phyloP scores from a whole-genome alignment of 2,329 filamentous ascomycete genomes.

The Aspergillaceae sp. region DNA sequence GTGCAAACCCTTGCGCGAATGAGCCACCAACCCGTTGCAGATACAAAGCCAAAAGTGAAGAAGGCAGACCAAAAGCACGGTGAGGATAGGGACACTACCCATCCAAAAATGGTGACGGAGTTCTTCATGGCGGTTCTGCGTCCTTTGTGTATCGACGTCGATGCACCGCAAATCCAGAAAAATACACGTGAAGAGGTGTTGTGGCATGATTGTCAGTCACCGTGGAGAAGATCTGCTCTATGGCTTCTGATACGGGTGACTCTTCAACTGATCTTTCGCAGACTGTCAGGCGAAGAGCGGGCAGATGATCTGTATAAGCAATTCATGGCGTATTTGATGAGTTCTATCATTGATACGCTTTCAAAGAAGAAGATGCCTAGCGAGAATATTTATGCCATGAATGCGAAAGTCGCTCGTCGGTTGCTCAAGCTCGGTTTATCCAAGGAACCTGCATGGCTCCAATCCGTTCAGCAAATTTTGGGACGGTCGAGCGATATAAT shows the following conservation, averaged over 20 bases:
- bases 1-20: slow-evolving; percentile 28
- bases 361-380: slow-evolving; percentile 14
- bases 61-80: slow-evolving; percentile 32
- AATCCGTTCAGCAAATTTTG: slow-evolving; percentile 5
- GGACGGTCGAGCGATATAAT: slow-evolving; percentile 2
- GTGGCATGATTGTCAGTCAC: slow-evolving; percentile 26
- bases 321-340: slow-evolving; percentile 43
- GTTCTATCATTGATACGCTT: slow-evolving; percentile 22
- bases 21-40: slow-evolving; percentile 25
- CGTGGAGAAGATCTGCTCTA: slow-evolving; percentile 46
- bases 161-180: slow-evolving; percentile 37
- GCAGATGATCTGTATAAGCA: slow-evolving; percentile 38
- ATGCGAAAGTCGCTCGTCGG: slow-evolving; percentile 38
- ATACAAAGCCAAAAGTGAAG: slow-evolving; percentile 24
- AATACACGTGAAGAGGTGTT: slow-evolving; percentile 48
- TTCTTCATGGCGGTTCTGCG: slow-evolving; percentile 40
- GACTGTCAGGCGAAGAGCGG: background rate
- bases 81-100: slow-evolving; percentile 42
- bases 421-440: slow-evolving; percentile 31
- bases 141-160: slow-evolving; percentile 26
- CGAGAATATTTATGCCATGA: slow-evolving; percentile 31
- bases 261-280: slow-evolving; percentile 9
- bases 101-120: slow-evolving; percentile 47
- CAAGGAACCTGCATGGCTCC: slow-evolving; percentile 5
- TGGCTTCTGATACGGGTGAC: slow-evolving; percentile 47